Conservation (phyloP, 768 basidiomycete species). For the Cystobasidium ongulense region DNA sequence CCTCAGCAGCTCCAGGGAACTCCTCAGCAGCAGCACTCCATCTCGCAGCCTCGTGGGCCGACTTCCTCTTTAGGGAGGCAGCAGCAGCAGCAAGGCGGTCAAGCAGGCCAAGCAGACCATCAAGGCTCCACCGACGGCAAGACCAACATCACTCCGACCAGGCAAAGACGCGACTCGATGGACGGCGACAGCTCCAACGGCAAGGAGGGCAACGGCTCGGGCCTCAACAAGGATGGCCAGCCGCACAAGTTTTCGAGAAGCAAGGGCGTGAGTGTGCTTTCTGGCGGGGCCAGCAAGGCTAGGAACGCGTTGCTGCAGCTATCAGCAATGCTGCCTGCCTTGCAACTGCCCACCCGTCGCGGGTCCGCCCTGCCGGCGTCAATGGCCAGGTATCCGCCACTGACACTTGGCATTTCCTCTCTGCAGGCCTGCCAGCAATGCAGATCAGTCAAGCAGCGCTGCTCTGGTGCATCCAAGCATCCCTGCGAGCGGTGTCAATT, state of each 20-base stretch:
- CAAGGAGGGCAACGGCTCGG: background rate
- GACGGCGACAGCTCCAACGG: background rate
- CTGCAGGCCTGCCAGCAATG: constrained; percentile 28
- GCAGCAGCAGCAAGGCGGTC: background rate
- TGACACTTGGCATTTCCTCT: background rate
- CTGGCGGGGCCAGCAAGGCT: background rate
- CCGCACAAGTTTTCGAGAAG: constrained; percentile 25
- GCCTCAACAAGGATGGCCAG: background rate
- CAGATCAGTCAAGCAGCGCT: constrained; percentile 27
- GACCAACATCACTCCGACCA: background rate
- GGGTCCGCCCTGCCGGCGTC: too few species aligned
- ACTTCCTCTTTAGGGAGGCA: constrained; percentile 3
- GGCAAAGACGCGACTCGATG: background rate
- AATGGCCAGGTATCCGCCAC: background rate
- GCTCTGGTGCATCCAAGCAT: constrained; percentile 21
- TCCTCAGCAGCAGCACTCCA: background rate
- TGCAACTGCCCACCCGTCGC: too few species aligned
- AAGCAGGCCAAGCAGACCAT: background rate
- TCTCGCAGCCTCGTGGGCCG: background rate
- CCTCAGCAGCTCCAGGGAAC: background rate
- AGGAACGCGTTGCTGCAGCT: background rate
- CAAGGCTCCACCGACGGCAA: background rate
- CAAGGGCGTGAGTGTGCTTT: constrained; percentile 23
- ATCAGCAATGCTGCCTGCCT: too few species aligned
- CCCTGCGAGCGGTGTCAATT: constrained; percentile 30